Conservation (phyloP, 2,329 filamentous ascomycete species). For the Chaetoscypha palmicola region DNA sequence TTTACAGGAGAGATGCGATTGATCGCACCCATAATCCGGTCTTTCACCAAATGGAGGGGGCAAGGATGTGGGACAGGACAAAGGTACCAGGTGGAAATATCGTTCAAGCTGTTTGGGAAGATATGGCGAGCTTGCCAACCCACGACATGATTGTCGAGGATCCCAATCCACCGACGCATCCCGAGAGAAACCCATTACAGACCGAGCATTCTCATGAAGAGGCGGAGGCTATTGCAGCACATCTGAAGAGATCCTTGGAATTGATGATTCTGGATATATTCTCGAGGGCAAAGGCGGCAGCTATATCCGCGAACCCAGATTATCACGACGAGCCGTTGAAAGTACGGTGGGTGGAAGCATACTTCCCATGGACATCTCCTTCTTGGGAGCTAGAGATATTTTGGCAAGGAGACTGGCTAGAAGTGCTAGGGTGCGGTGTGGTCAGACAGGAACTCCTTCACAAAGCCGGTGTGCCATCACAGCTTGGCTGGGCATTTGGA, state of each 20-base stretch:
- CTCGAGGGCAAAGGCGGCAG: constrained; percentile 63
- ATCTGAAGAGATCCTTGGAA: constrained; percentile 85
- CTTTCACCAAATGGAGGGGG: constrained; percentile 98
- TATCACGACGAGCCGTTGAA: constrained; percentile 64
- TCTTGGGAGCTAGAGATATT: constrained; percentile 95
- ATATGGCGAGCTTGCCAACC: constrained; percentile 63
- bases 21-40: constrained; percentile 93
- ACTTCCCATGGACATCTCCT: constrained; percentile 94
- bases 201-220: constrained; percentile 60
- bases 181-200: constrained; percentile 79
- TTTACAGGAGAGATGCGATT: constrained; percentile 91
- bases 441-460: constrained; percentile 75
- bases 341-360: constrained; percentile 92
- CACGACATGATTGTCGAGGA: constrained; percentile 77
- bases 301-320: constrained; percentile 42
- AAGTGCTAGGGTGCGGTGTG: constrained; percentile 89
- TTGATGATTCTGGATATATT: constrained; percentile 88
- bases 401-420: constrained; percentile 92
- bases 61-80: constrained; percentile 75
- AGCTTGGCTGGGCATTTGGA: constrained; percentile 92
- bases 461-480: constrained; percentile 66
- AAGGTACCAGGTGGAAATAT: constrained; percentile 52
- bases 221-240: constrained; percentile 72
- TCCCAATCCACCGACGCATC: constrained; percentile 69
- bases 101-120: constrained; percentile 58